Conservation (phyloP, 257 asterid species). For the Primulina eburnea region DNA sequence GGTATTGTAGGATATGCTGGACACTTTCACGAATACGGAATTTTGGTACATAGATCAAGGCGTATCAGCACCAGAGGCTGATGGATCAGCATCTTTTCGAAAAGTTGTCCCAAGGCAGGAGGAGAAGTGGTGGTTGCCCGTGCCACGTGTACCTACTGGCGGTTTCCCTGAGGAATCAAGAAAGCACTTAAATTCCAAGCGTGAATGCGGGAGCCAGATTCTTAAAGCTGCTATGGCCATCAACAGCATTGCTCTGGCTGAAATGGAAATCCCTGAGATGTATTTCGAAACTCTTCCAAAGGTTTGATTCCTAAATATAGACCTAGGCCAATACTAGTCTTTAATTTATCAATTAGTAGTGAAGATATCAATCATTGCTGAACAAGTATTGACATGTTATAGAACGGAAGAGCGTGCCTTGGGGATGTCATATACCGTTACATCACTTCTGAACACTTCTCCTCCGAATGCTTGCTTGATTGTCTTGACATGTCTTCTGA, state of each 20-base stretch:
- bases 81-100: conserved; percentile 66
- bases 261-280: conserved; percentile 90
- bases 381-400: background rate
- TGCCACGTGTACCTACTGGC: background rate
- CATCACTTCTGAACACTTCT: conserved; percentile 75
- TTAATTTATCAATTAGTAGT: background rate
- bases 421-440: conserved; percentile 81
- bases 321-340: conserved; percentile 43
- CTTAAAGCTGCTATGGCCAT: conserved; percentile 88
- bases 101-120: conserved; percentile 36
- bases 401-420: conserved; percentile 74
- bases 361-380: background rate
- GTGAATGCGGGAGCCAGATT: conserved; percentile 83
- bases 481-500: conserved; percentile 76
- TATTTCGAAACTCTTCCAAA: conserved; percentile 86
- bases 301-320: conserved; percentile 48
- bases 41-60: conserved; percentile 65
- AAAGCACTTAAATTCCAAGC: conserved; percentile 47
- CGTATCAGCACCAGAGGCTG: conserved; percentile 55
- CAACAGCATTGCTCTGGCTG: conserved; percentile 65
- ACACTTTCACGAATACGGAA: conserved; percentile 61
- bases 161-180: conserved; percentile 1
- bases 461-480: conserved; percentile 78
- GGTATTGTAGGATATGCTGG: conserved; percentile 53
- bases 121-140: background rate